phyloP scores from a whole-genome alignment of 805 yeast genomes.

The Starmera quercuum region DNA sequence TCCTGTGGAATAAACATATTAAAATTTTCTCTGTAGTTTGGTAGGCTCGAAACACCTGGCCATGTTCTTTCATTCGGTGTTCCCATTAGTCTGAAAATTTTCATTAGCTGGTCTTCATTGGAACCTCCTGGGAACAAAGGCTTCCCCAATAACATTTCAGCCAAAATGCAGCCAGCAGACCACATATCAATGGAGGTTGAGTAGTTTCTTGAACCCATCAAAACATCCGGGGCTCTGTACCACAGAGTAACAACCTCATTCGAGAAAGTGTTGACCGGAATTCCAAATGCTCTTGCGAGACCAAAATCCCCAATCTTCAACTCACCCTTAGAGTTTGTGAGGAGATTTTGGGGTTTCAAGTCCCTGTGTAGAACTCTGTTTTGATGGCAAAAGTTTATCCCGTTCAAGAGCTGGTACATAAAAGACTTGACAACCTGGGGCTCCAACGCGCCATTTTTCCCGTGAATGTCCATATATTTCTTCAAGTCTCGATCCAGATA shows the following conservation, averaged over 20 bases:
- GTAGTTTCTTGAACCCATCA: slow-evolving; percentile 90
- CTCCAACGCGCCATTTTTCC: slow-evolving; percentile 84
- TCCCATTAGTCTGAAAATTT: slow-evolving; percentile 90
- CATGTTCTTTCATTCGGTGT: slow-evolving; percentile 94
- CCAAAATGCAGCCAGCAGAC: slow-evolving; percentile 97
- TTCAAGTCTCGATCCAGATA: slow-evolving; percentile 90
- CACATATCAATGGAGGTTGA: slow-evolving; percentile 97
- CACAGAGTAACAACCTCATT: slow-evolving; percentile 97
- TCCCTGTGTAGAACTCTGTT: slow-evolving; percentile 65
- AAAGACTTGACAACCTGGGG: slow-evolving; percentile 77
- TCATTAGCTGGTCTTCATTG: slow-evolving; percentile 89
- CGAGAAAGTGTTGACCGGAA: slow-evolving; percentile 94
- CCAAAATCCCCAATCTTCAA: slow-evolving; percentile 95
- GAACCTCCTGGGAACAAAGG: slow-evolving; percentile 95
- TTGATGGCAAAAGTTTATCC: slow-evolving; percentile 64
- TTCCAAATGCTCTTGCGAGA: slow-evolving; percentile 94
- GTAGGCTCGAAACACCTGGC: slow-evolving; percentile 92
- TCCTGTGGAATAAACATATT: slow-evolving; percentile 87
- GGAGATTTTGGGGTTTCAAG: slow-evolving; percentile 89
- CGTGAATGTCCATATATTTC: slow-evolving; percentile 88
- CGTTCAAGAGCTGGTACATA: slow-evolving; percentile 89
- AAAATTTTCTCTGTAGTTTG: slow-evolving; percentile 81
- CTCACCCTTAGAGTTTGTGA: slow-evolving; percentile 85
- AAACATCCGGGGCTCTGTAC: slow-evolving; percentile 97
- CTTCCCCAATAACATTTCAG: slow-evolving; percentile 97